A percentile compares a stretch with the other conserved stretches of the same genome.
phyloP scores from a whole-genome alignment of 306 rosid species.

The Vigna trinervia region DNA sequence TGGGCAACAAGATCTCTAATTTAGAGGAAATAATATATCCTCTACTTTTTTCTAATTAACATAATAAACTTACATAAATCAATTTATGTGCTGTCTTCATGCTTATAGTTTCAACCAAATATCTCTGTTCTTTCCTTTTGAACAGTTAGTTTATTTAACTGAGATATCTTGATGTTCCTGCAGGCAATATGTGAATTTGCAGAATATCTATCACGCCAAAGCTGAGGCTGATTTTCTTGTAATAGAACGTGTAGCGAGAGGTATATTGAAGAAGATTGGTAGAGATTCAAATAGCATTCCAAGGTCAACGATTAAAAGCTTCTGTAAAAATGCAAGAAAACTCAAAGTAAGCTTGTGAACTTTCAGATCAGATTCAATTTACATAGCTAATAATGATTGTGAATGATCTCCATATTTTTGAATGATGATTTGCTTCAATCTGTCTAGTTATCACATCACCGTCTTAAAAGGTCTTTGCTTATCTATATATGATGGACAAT shows the following conservation, averaged over 20 bases:
- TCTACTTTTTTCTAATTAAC: no score
- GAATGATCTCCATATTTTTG: constrained; percentile 2
- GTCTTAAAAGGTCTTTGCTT: constrained; percentile 24
- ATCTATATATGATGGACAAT: constrained; percentile 2
- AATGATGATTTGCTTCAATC: constrained; percentile 6
- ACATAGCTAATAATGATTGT: constrained; percentile 24
- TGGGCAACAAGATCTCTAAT: no score
- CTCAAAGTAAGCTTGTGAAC: constrained; percentile 73
- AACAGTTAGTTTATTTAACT: constrained; percentile 37
- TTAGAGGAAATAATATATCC: no score
- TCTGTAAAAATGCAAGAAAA: constrained; percentile 94
- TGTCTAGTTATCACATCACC: not conserved
- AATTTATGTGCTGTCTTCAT: no score
- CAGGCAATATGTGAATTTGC: constrained; percentile 88
- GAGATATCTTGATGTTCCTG: constrained; percentile 43
- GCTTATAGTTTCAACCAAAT: no score
- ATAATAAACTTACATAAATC: no score
- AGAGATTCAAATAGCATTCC: constrained; percentile 85
- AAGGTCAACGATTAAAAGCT: constrained; percentile 73
- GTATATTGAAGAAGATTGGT: constrained; percentile 76
- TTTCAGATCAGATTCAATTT: constrained; percentile 26
- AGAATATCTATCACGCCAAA: constrained; percentile 88
- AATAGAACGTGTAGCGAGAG: constrained; percentile 73
- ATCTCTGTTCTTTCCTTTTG: no score
- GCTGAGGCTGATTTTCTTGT: constrained; percentile 90